Percentiles rank a stretch among this genome's conserved stretches.
phyloP scores from a whole-genome alignment of 2,329 filamentous ascomycete genomes.

The Cercospora beticola region DNA sequence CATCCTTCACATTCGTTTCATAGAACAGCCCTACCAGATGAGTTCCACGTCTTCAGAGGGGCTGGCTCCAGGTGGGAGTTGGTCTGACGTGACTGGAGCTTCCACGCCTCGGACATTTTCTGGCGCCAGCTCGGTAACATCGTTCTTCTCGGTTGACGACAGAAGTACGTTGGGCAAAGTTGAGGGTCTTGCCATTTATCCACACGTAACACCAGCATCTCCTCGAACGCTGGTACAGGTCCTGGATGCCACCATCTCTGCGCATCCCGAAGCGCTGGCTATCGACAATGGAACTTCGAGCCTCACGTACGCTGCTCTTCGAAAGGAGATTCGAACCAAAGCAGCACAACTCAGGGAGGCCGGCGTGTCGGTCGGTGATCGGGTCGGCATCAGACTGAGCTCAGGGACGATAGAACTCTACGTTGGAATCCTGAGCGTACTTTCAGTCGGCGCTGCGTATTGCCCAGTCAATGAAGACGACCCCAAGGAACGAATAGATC shows the following conservation, averaged over 20 bases:
- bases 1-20: background rate
- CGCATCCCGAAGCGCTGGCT: constrained; percentile 15
- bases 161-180: background rate
- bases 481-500: constrained; percentile 30
- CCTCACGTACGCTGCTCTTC: constrained; percentile 6
- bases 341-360: background rate
- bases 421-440: constrained; percentile 30
- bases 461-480: constrained; percentile 22
- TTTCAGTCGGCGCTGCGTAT: constrained; percentile 36
- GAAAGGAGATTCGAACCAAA: background rate
- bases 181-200: constrained; percentile 2
- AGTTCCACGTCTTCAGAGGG: background rate
- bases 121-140: background rate
- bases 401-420: constrained; percentile 12
- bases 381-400: constrained; percentile 24
- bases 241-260: background rate
- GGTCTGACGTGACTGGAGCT: background rate
- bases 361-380: constrained; percentile 11
- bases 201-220: background rate
- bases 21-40: background rate
- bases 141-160: background rate
- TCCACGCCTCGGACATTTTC: background rate
- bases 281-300: constrained; percentile 14
- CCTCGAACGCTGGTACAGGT: constrained; percentile 4
- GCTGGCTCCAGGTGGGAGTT: background rate